Evolutionary conservation across 352 stramenopile genomes (phyloP).

Genomic region (Elongisporangium undulatum): DNA sequence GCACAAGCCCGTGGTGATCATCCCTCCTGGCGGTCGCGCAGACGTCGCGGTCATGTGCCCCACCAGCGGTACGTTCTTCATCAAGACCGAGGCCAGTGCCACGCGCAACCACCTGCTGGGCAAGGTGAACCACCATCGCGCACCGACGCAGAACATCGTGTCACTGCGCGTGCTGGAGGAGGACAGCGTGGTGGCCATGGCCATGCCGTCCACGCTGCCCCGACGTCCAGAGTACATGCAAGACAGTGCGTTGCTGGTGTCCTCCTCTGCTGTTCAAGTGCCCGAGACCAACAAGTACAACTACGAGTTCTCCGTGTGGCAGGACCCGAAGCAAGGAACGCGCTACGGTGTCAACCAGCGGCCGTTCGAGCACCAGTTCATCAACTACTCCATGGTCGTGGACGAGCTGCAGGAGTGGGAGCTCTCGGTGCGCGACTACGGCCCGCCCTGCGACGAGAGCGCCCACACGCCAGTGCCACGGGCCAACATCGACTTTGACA

Average conservation of each 20-base stretch:
- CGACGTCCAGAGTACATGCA: constrained; percentile 62
- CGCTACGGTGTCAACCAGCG: constrained; percentile 66
- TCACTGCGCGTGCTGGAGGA: constrained; percentile 36
- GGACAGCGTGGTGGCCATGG: constrained; percentile 12
- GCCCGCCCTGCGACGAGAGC: constrained; percentile 33
- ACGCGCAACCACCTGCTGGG: constrained; percentile 59
- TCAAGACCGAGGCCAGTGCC: constrained; percentile 54
- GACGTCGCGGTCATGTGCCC: constrained; percentile 57
- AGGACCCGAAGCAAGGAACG: constrained; percentile 21
- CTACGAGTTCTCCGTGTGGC: constrained; percentile 76
- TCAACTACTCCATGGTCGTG: constrained; percentile 69
- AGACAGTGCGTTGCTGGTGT: constrained; percentile 13
- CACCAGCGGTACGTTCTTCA: constrained; percentile 47
- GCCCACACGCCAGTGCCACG: constrained; percentile 12
- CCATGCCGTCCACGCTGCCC: constrained; percentile 29
- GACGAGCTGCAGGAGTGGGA: constrained; percentile 69
- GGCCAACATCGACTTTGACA: constrained; percentile 22
- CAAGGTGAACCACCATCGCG: constrained; percentile 56
- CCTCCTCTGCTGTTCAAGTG: constrained; percentile 11
- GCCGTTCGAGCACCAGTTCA: constrained; percentile 27
- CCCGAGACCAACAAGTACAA: constrained; percentile 41
- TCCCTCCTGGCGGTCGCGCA: constrained; percentile 59
- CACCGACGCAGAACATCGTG: constrained; percentile 61
- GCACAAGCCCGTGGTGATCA: constrained; percentile 43
- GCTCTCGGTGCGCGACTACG: constrained; percentile 55